Evolutionary conservation across 768 basidiomycete species (phyloP), one percentile per base, ranked within the genome.

Genomic region (Cystofilobasidium ferigula): DNA sequence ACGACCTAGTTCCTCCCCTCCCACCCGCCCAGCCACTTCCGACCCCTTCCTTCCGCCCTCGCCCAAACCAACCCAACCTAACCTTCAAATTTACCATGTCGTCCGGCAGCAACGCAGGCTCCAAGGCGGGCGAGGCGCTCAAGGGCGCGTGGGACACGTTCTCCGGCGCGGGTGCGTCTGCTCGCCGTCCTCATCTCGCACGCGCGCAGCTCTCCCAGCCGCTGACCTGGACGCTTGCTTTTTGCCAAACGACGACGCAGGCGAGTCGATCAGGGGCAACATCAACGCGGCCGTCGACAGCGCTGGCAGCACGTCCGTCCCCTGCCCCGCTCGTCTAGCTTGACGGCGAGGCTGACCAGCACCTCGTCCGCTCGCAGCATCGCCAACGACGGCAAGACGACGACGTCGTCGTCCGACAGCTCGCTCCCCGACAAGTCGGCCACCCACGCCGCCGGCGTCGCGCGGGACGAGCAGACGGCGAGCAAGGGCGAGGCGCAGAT

Each of bases 211-310:
- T n/a, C n/a, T n/a, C 42, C 42, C 42, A 45, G 12, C 42, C 12
- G n/a, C 42, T 12, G n/a, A 12, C 42, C 13, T 45, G 12, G 12
- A 12, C 42, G n/a, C n/a, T 45, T 45, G 13, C 42, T 12, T 45
- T 45, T 45, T 53, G 22, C 12, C 48, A 13, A n/a, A n/a, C n/a
- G 22, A 47, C 45, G 35, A 20, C 35, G 57, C 57, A 7, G 57
- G 57, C 38, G 57, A 58, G 57, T 22, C 36, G 3, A 58, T 58
- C 57, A 13, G 57, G 3, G 57, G 57, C 20, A 58, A 16, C 20
- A 38, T 58, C 36, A 58, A 58, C 22, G 57, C 35, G 24, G 57
- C 57, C 8, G 10, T 58, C 22, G 57, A 58, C 57, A 35, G 57
- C 38, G 57, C 57, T 10, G 57, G 57, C 16, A 24, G 38, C 2